Evolutionary conservation across 208 protist genomes (phyloP).

Genomic region (Trichomonas vaginalis): DNA sequence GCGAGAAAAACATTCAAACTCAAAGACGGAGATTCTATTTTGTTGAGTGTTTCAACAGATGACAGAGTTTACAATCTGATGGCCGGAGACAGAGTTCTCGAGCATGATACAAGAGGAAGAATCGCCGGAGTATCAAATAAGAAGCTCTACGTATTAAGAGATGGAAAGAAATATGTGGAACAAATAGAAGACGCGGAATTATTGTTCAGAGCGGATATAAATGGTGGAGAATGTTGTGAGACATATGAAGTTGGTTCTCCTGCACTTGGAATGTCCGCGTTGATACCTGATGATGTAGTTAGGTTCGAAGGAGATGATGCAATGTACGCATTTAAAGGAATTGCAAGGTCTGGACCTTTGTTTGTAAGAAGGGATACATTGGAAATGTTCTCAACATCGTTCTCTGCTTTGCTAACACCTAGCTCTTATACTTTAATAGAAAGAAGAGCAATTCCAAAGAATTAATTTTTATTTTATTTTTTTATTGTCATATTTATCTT

Average conservation of each 20-base stretch:
- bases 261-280: not conserved
- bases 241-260: not conserved
- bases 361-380: not conserved
- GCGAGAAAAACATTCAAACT: not conserved
- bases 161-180: not conserved
- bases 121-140: not conserved
- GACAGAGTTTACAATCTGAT: not conserved
- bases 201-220: not conserved
- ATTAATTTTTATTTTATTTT: no score
- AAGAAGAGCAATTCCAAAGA: not conserved
- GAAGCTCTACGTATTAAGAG: not conserved
- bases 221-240: not conserved
- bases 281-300: not conserved
- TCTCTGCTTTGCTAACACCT: not conserved
- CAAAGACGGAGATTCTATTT: not conserved
- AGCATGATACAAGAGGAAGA: not conserved
- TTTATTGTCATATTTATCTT: no score
- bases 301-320: not conserved
- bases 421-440: not conserved
- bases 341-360: not conserved
- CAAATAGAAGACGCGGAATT: not conserved
- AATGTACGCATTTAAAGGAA: not conserved
- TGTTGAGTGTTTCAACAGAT: not conserved
- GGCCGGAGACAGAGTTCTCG: not conserved
- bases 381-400: not conserved